Evolutionary conservation across 208 protist species (phyloP).

Genomic region (Trypanosoma lewisi): DNA sequence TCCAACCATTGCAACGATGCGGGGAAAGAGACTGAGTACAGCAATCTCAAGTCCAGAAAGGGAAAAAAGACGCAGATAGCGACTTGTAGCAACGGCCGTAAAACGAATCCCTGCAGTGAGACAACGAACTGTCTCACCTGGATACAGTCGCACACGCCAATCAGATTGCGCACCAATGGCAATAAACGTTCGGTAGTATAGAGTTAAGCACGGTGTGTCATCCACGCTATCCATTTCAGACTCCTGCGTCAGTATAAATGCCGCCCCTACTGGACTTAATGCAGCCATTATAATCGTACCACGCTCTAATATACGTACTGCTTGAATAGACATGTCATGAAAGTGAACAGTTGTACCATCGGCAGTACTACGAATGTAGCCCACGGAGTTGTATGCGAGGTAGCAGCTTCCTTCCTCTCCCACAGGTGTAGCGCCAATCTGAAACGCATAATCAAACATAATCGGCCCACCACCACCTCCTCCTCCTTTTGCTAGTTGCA

Average conservation of each 20-base stretch:
- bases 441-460: slow-evolving; percentile 68
- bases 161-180: slow-evolving; percentile 78
- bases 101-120: slow-evolving; percentile 68
- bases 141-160: slow-evolving; percentile 64
- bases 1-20: slow-evolving; percentile 82
- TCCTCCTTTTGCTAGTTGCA: background rate
- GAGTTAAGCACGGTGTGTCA: slow-evolving; percentile 43
- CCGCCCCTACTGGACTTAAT: slow-evolving; percentile 73
- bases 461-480: slow-evolving; percentile 8
- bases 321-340: slow-evolving; percentile 72
- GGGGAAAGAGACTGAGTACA: slow-evolving; percentile 72
- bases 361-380: slow-evolving; percentile 64
- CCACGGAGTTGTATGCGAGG: slow-evolving; percentile 84
- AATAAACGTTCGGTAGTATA: slow-evolving; percentile 78
- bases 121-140: slow-evolving; percentile 78
- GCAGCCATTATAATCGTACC: slow-evolving; percentile 70
- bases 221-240: slow-evolving; percentile 39
- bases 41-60: slow-evolving; percentile 80
- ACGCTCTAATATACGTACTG: slow-evolving; percentile 59
- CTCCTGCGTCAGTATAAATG: slow-evolving; percentile 52
- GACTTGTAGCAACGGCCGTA: slow-evolving; percentile 71
- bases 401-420: slow-evolving; percentile 75
- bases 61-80: slow-evolving; percentile 81
- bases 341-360: slow-evolving; percentile 76
- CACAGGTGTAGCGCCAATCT: slow-evolving; percentile 72